Base-by-base conservation (phyloP, 495 filamentous ascomycete species). In the Aspergillus carlsbadensis region DNA sequence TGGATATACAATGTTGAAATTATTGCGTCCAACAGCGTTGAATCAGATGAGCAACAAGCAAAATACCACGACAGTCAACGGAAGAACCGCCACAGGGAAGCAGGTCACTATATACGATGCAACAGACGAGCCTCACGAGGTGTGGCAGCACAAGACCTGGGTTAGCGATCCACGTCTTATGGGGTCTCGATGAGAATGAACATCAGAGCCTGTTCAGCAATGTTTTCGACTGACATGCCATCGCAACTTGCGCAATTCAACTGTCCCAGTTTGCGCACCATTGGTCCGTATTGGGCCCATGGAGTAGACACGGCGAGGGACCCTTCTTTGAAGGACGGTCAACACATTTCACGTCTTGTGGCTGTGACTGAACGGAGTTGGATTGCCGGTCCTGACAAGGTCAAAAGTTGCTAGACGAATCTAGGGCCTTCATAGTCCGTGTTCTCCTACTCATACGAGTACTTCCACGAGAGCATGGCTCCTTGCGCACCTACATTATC, bases 371-470 rank as follows among this genome's bases (percentile, higher is more conserved):
- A 76, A 69, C 73, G 75, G 75, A 76, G 75, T 73, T 77, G 73
- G 70, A 60, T 68, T 72, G 70, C 62, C 52, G 60, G 40, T 53
- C 17, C 24, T 35, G 36, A 36, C 46, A 33, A 21, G 46, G 56
- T 56, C 41, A 29, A 59, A n/a, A 61, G 68, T 76, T 77, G 75
- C 73, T 56, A 77, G 68, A 78, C 53, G 55, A 72, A 77, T 58
- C n/a, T 46, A 76, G 75, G 70, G 74, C 75, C 75, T 78, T 78
- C 75, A 78, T 78, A 78, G 75, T 78, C 75, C 75, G 75, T 78
- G 75, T 72, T 71, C 65, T 68, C 70, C 63, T 64, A 55, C 61
- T 55, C 57, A 60, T 68, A 77, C 75, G 65, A 78, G 73, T 64
- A 57, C 61, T 55, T 55, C 60, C 68, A 78, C 75, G 64, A 78